Evolutionary conservation across 768 basidiomycete species (phyloP).

Genomic region (Nidularia pulvinata): DNA sequence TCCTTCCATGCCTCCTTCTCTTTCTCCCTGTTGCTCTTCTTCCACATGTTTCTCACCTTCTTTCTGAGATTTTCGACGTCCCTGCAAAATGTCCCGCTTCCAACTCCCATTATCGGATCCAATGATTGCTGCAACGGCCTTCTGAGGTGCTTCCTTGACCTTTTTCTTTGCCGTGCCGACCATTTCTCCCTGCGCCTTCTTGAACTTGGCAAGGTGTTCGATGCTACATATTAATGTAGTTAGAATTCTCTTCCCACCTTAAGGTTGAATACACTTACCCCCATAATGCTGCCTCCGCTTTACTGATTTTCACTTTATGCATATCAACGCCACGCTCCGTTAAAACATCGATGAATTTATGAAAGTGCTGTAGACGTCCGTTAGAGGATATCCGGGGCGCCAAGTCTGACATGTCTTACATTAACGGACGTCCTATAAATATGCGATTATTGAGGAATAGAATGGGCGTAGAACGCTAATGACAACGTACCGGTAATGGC

Average conservation of each 20-base stretch:
- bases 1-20: not conserved
- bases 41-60: not conserved
- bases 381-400: no score
- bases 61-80: not conserved
- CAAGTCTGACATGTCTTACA: no score
- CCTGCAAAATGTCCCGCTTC: slow-evolving; percentile 31
- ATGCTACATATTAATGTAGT: slow-evolving; percentile 26
- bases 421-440: no score
- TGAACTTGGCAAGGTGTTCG: slow-evolving; percentile 41
- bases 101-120: no score
- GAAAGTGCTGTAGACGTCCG: slow-evolving; percentile 58
- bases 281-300: slow-evolving; percentile 60
- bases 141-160: slow-evolving; percentile 19
- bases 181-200: slow-evolving; percentile 33
- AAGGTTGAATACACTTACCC: slow-evolving; percentile 29
- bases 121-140: no score
- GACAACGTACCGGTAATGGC: slow-evolving; percentile 53
- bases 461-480: not conserved
- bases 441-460: no score
- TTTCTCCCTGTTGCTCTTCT: slow-evolving; percentile 5
- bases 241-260: not conserved
- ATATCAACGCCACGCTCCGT: slow-evolving; percentile 56
- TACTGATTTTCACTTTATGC: slow-evolving; percentile 56
- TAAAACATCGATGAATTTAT: slow-evolving; percentile 51
- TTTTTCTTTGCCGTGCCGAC: slow-evolving; percentile 29